These are phyloP conservation scores for Fragaria vesca DNA, from an alignment of 306 rosid species.

Conservation along the genomic window DNA sequence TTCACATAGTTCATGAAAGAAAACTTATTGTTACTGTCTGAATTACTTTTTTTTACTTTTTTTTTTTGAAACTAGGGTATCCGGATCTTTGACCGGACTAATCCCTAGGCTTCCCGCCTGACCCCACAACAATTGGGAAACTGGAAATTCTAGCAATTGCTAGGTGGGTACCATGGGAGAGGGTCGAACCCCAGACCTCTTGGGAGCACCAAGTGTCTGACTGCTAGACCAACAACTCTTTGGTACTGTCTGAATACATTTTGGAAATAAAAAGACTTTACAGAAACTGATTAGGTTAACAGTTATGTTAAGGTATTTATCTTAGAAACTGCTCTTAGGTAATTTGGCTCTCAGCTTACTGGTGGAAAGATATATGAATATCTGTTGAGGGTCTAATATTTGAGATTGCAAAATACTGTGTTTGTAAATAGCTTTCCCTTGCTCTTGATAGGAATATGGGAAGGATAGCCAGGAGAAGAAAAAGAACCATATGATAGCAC, in stretches of 20 bases:
- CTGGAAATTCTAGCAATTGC: too few relatives aligned
- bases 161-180: too few relatives aligned
- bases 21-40: neutral
- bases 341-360: neutral
- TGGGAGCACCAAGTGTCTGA: too few relatives aligned
- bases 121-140: too few relatives aligned
- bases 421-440: constrained; percentile 5
- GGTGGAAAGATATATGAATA: neutral
- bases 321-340: neutral
- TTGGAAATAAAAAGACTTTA: too few relatives aligned
- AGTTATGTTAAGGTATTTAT: neutral
- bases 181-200: too few relatives aligned
- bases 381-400: neutral
- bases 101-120: too few relatives aligned
- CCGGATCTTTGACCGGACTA: too few relatives aligned
- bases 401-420: neutral
- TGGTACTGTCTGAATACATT: too few relatives aligned
- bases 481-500: constrained; percentile 78
- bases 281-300: neutral
- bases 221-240: too few relatives aligned
- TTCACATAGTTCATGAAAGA: neutral
- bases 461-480: constrained; percentile 93
- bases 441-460: constrained; percentile 73
- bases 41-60: neutral
- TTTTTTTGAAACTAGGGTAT: too few relatives aligned